Evolutionary conservation across 495 filamentous ascomycete species (phyloP).

Genomic region (Parmelia sp.): DNA sequence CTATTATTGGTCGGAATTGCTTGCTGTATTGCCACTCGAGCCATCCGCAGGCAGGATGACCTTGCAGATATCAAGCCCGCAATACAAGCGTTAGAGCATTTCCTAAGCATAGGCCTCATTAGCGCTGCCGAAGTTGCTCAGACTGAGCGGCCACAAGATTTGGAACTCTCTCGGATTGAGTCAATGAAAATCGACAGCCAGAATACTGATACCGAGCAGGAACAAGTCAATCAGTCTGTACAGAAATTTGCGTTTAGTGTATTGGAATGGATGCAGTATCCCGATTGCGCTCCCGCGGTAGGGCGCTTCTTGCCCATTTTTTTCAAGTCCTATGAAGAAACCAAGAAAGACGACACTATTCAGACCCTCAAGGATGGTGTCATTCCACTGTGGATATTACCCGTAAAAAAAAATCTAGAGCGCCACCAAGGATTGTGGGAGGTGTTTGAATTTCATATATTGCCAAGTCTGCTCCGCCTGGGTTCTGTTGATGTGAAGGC

Average conservation of each 20-base stretch:
- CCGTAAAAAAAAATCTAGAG: slow-evolving; percentile 35
- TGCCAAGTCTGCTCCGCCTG: slow-evolving; percentile 61
- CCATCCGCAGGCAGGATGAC: slow-evolving; percentile 46
- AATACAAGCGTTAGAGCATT: slow-evolving; percentile 52
- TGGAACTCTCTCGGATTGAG: neutral
- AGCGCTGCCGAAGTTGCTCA: slow-evolving; percentile 30
- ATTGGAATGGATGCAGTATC: slow-evolving; percentile 55
- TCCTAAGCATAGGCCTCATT: slow-evolving; percentile 50
- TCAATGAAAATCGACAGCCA: slow-evolving; percentile 1
- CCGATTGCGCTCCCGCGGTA: slow-evolving; percentile 57
- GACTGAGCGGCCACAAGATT: neutral
- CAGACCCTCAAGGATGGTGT: neutral
- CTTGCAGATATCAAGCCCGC: slow-evolving; percentile 54
- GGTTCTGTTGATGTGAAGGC: slow-evolving; percentile 46
- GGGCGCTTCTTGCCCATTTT: slow-evolving; percentile 59
- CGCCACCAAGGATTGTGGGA: slow-evolving; percentile 52
- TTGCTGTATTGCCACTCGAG: slow-evolving; percentile 30
- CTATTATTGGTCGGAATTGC: slow-evolving; percentile 37
- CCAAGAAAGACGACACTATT: neutral
- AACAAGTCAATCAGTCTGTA: neutral
- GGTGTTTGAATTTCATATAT: slow-evolving; percentile 63
- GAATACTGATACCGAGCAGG: neutral
- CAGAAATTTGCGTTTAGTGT: slow-evolving; percentile 39
- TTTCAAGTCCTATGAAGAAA: slow-evolving; percentile 35
- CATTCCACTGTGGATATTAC: slow-evolving; percentile 20